phyloP scores from a whole-genome alignment of 2,329 filamentous ascomycete genomes.

The Setomelanomma holmii region DNA sequence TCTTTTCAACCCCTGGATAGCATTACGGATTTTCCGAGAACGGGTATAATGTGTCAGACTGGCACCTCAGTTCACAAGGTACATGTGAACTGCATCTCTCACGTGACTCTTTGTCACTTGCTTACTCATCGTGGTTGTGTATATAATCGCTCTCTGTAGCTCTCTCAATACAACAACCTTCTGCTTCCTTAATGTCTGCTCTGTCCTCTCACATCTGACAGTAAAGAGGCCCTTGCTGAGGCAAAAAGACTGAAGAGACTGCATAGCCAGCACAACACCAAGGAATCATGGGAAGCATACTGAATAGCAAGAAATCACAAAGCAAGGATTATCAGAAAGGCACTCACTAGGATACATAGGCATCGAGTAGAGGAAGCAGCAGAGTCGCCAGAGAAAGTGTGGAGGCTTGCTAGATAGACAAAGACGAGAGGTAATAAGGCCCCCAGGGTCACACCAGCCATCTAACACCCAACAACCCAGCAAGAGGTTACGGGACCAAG shows the following conservation, averaged over 20 bases:
- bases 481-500: slow-evolving; percentile 8
- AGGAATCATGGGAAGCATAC: slow-evolving; percentile 19
- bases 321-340: slow-evolving; percentile 28
- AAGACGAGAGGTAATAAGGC: slow-evolving; percentile 20
- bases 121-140: no score
- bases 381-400: slow-evolving; percentile 24
- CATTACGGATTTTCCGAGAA: no score
- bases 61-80: no score
- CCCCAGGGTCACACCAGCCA: slow-evolving; percentile 7
- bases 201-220: no score
- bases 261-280: slow-evolving; percentile 7
- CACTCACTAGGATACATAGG: slow-evolving; percentile 20
- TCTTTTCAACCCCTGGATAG: no score
- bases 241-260: slow-evolving; percentile 11
- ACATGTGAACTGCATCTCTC: no score
- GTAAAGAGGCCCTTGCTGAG: slow-evolving; percentile 13
- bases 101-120: no score
- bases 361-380: slow-evolving; percentile 29
- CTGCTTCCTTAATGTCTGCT: no score
- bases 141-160: no score
- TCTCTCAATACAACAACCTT: no score
- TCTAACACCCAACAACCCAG: slow-evolving; percentile 16
- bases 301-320: slow-evolving; percentile 30
- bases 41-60: no score
- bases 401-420: slow-evolving; percentile 33